Evolutionary conservation across 768 basidiomycete genomes (phyloP).

Genomic region (Leccinum imitatum): DNA sequence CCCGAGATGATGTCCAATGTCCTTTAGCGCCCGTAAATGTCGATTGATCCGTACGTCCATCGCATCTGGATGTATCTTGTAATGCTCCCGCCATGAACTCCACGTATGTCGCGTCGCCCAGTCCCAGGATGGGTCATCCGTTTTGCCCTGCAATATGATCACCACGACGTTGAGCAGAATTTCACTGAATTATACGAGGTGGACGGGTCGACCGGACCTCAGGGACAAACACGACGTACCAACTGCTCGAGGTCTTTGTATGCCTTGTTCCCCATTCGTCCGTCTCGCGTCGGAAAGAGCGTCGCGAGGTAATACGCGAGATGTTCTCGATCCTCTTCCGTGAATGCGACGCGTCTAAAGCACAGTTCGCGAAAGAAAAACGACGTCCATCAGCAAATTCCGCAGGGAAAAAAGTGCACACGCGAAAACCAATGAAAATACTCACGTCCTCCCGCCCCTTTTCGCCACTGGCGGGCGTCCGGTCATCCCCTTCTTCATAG

Average conservation of each 20-base stretch:
- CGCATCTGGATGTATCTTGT: constrained; percentile 41
- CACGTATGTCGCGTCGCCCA: constrained; percentile 48
- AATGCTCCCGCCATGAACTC: constrained; percentile 65
- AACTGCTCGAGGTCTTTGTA: constrained; percentile 48
- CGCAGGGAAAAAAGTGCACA: not conserved
- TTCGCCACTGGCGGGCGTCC: constrained; percentile 11
- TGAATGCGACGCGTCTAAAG: constrained; percentile 32
- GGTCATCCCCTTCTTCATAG: constrained; percentile 21
- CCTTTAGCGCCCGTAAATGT: constrained; percentile 23
- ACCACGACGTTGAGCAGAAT: not conserved
- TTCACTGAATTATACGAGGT: not conserved
- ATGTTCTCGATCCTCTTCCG: constrained; percentile 40
- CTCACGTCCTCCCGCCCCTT: constrained; percentile 6
- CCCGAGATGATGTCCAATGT: constrained; percentile 21
- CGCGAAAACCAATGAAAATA: not conserved
- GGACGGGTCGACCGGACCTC: not conserved
- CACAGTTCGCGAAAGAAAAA: not conserved
- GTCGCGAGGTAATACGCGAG: constrained; percentile 51
- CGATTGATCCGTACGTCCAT: constrained; percentile 44
- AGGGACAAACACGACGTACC: constrained; percentile 35
- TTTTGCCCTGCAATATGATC: constrained; percentile 16
- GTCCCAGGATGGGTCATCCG: constrained; percentile 38
- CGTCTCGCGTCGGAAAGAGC: constrained; percentile 40
- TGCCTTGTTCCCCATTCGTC: constrained; percentile 48
- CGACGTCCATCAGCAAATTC: not conserved